Conservation (phyloP, 2,329 filamentous ascomycete genomes). For the Pseudocercospora eumusae region DNA sequence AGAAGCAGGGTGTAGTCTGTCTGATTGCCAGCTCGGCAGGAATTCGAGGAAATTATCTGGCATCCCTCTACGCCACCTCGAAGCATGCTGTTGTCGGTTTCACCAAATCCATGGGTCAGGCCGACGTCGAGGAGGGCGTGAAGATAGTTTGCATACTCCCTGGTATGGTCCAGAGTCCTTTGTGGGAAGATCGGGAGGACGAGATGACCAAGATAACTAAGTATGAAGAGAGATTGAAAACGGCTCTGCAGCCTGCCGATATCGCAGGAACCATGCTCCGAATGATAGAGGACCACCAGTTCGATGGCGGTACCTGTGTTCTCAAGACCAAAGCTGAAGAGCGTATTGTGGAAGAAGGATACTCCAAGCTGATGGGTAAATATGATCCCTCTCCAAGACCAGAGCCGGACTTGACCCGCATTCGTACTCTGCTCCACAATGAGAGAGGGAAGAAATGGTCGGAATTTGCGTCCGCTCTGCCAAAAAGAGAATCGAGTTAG, state of each 20-base stretch:
- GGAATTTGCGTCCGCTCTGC: neutral
- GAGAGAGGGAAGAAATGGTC: conserved; percentile 28
- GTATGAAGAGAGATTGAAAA: conserved; percentile 22
- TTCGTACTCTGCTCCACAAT: conserved; percentile 21
- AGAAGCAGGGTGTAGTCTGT: conserved; percentile 28
- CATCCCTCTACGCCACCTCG: conserved; percentile 38
- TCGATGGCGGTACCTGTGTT: conserved; percentile 30
- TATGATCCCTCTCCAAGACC: conserved; percentile 28
- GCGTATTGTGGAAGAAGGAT: conserved; percentile 24
- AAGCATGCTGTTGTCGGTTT: conserved; percentile 49
- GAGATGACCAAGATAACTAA: conserved; percentile 22
- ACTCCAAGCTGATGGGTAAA: conserved; percentile 22
- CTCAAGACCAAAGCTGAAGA: conserved; percentile 28
- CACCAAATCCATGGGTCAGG: conserved; percentile 47
- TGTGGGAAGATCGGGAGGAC: conserved; percentile 44
- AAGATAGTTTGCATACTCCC: conserved; percentile 44
- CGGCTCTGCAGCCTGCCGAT: conserved; percentile 25
- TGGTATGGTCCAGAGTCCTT: conserved; percentile 28
- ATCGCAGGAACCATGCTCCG: conserved; percentile 29
- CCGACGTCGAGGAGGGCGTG: conserved; percentile 46
- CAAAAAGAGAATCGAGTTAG: too few species aligned
- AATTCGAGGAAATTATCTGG: conserved; percentile 29
- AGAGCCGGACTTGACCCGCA: conserved; percentile 27
- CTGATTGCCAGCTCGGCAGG: conserved; percentile 24
- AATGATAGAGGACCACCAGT: conserved; percentile 28